Percentiles rank a stretch among this genome's conserved stretches.
Evolutionary conservation across 495 filamentous ascomycete species (phyloP).

Genomic region (Hypoxylon subgilvum): DNA sequence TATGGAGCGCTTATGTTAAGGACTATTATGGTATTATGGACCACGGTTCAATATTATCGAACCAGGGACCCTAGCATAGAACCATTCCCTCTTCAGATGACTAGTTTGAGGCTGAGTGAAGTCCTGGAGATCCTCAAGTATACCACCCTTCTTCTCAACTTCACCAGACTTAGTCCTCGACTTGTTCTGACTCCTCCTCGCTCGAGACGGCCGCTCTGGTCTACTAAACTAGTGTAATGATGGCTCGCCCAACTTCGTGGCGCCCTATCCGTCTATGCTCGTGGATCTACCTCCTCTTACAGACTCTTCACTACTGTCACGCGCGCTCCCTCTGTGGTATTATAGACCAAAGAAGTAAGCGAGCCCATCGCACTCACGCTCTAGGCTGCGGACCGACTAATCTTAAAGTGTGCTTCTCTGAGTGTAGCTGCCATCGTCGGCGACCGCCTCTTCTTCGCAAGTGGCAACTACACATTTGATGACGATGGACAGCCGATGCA

Average conservation of each 20-base stretch:
- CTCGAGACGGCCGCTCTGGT: too few relatives aligned
- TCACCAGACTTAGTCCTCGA: neutral
- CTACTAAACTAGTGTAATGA: too few relatives aligned
- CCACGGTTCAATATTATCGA: too few relatives aligned
- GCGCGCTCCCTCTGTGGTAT: neutral
- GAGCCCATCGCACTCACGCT: neutral
- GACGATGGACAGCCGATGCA: constrained; percentile 9
- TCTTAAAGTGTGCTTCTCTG: neutral
- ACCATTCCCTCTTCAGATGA: too few relatives aligned
- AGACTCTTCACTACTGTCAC: constrained; percentile 26
- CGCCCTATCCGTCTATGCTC: neutral
- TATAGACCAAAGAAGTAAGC: constrained; percentile 6
- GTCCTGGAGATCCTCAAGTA: too few relatives aligned
- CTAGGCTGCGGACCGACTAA: neutral
- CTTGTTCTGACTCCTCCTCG: too few relatives aligned
- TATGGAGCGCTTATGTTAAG: too few relatives aligned
- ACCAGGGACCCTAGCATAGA: too few relatives aligned
- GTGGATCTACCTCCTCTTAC: neutral
- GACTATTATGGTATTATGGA: too few relatives aligned
- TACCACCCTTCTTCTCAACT: neutral
- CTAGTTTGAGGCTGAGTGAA: too few relatives aligned
- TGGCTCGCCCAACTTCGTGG: neutral
- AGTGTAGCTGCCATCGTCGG: constrained; percentile 19
- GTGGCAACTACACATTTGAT: constrained; percentile 25
- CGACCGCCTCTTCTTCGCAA: constrained; percentile 22